These are phyloP conservation scores for Colletotrichum orchidophilum DNA, from an alignment of 2,329 filamentous ascomycete genomes.

Conservation along the genomic window DNA sequence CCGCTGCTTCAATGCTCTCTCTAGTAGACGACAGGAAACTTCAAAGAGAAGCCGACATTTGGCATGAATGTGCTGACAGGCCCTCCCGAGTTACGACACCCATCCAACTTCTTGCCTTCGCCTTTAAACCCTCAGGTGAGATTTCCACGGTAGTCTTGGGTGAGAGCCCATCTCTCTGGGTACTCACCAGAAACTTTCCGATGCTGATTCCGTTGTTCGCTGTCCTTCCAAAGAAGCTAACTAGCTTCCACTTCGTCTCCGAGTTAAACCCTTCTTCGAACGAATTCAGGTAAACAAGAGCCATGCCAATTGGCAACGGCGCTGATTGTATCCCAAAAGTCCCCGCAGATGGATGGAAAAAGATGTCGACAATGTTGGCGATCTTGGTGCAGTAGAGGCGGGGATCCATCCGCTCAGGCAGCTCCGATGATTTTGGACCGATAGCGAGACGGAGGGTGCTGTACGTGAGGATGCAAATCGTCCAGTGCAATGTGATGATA, in stretches of 20 bases:
- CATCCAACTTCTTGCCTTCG: conserved; percentile 20
- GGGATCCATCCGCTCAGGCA: conserved; percentile 25
- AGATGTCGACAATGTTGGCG: conserved; percentile 28
- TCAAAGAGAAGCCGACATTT: not conserved
- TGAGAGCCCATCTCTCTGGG: conserved; percentile 4
- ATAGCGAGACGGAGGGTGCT: conserved; percentile 26
- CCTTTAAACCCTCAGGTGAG: not conserved
- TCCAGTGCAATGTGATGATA: conserved; percentile 29
- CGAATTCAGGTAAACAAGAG: conserved; percentile 31
- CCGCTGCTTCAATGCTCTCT: no score
- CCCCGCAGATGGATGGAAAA: conserved; percentile 31
- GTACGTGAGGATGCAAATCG: conserved; percentile 28
- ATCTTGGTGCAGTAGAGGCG: conserved; percentile 31
- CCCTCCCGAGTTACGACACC: not conserved
- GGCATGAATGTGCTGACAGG: not conserved
- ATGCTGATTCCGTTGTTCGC: conserved; percentile 18
- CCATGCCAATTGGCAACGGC: conserved; percentile 32
- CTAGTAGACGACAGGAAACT: not conserved
- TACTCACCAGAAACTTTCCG: conserved; percentile 27
- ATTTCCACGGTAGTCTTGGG: not conserved
- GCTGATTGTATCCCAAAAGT: conserved; percentile 26
- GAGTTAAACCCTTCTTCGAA: conserved; percentile 17
- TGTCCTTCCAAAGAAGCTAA: conserved; percentile 16
- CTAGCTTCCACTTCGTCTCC: conserved; percentile 19
- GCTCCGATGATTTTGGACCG: not conserved